Percentiles rank a stretch among this genome's conserved stretches.
Conservation (phyloP, 2,329 filamentous ascomycete genomes). For the Sporothrix phasma region DNA sequence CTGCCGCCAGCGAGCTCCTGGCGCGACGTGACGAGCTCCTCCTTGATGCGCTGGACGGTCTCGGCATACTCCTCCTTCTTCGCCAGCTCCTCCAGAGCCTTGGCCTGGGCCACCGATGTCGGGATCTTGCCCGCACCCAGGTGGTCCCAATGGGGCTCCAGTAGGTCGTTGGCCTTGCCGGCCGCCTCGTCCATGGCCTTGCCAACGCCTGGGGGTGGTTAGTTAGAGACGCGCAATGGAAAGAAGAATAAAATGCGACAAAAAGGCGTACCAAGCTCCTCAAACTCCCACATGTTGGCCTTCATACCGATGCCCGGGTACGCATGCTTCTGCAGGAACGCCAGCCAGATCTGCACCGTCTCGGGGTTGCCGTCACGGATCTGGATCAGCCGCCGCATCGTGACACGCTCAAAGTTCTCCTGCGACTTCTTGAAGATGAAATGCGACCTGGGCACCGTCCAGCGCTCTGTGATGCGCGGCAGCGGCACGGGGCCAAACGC, state of each 20-base stretch:
- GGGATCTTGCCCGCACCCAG: conserved; percentile 43
- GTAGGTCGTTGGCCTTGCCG: conserved; percentile 32
- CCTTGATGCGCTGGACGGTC: conserved; percentile 44
- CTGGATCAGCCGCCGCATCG: conserved; percentile 74
- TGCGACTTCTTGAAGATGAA: conserved; percentile 97
- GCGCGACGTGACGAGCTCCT: conserved; percentile 16
- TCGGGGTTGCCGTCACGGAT: conserved; percentile 88
- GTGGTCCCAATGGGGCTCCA: conserved; percentile 45
- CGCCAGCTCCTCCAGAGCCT: conserved; percentile 2
- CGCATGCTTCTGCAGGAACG: conserved; percentile 82
- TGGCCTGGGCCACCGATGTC: conserved; percentile 27
- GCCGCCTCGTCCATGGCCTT: conserved; percentile 42
- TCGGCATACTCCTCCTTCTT: neutral
- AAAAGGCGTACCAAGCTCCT: conserved; percentile 50
- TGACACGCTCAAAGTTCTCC: conserved; percentile 94
- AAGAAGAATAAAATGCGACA: too few relatives aligned
- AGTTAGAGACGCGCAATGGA: too few relatives aligned
- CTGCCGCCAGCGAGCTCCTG: conserved; percentile 24
- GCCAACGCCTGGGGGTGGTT: conserved; percentile 33
- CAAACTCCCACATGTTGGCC: conserved; percentile 90
- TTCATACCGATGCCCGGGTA: conserved; percentile 99
- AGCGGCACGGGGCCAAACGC: conserved; percentile 79
- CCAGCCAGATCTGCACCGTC: conserved; percentile 82
- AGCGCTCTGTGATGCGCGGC: conserved; percentile 78
- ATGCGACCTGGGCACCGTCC: conserved; percentile 80